Evolutionary conservation across 345 rosid genomes (phyloP).

Genomic region (Mallotus nudiflorus): DNA sequence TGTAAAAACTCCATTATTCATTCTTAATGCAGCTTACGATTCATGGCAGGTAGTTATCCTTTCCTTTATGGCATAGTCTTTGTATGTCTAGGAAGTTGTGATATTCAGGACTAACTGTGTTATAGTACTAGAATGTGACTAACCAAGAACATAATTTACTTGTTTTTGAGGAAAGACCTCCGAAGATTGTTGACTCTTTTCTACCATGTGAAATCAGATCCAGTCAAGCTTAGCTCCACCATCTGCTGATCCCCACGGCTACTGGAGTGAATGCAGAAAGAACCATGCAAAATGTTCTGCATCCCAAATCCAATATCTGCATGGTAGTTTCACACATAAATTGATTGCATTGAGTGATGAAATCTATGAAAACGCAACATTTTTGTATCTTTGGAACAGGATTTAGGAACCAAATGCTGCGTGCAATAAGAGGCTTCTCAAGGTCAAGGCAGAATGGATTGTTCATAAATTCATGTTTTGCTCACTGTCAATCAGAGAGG

Average conservation of each 20-base stretch:
- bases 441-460: constrained; percentile 69
- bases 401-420: constrained; percentile 84
- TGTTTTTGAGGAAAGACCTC: not conserved
- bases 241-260: constrained; percentile 84
- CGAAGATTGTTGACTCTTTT: not conserved
- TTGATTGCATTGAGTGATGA: not conserved
- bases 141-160: not conserved
- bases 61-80: not conserved
- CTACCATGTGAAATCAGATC: constrained; percentile 47
- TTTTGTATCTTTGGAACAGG: constrained; percentile 38
- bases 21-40: constrained; percentile 92
- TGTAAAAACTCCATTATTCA: constrained; percentile 72
- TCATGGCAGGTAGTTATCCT: constrained; percentile 87
- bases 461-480: constrained; percentile 90
- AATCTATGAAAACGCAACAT: not conserved
- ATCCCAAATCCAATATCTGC: constrained; percentile 66
- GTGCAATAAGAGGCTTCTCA: constrained; percentile 57
- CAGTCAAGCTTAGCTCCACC: constrained; percentile 92
- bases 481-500: constrained; percentile 95
- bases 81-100: not conserved
- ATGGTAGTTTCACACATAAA: constrained; percentile 49
- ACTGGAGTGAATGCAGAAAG: constrained; percentile 78
- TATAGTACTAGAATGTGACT: not conserved
- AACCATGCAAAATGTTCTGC: constrained; percentile 70
- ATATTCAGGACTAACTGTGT: not conserved